Conservation (phyloP, 805 yeast genomes). For the Saccharomycopsis javanensis region DNA sequence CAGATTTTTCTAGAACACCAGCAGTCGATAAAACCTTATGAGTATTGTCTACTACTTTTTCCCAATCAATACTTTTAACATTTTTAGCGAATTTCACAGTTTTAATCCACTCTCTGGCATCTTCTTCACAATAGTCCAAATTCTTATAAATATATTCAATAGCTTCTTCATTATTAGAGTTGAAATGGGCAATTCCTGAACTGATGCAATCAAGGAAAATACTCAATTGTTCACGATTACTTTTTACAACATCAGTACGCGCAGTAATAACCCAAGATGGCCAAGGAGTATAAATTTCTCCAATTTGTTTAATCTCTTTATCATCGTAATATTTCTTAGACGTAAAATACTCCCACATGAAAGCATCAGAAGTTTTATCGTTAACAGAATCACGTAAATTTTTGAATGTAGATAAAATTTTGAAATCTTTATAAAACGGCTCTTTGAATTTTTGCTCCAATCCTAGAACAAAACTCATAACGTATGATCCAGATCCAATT, state of each 20-base stretch:
- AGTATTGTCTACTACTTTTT: constrained; percentile 44
- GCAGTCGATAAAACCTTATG: constrained; percentile 49
- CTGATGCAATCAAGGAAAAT: constrained; percentile 46
- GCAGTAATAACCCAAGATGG: constrained; percentile 84
- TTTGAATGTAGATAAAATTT: constrained; percentile 55
- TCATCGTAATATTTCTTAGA: constrained; percentile 75
- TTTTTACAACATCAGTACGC: constrained; percentile 30
- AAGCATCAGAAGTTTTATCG: constrained; percentile 54
- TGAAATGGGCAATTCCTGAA: constrained; percentile 61
- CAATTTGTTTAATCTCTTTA: constrained; percentile 71
- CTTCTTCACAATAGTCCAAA: constrained; percentile 67
- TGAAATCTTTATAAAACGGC: constrained; percentile 45
- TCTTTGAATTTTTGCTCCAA: constrained; percentile 42
- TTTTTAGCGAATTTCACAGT: constrained; percentile 56
- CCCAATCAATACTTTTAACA: constrained; percentile 40
- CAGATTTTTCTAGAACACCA: constrained; percentile 37
- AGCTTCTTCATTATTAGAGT: constrained; percentile 51
- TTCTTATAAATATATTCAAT: constrained; percentile 52
- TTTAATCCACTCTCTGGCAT: constrained; percentile 73
- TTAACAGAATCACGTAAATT: constrained; percentile 78
- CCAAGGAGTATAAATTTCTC: constrained; percentile 93
- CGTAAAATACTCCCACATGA: constrained; percentile 95
- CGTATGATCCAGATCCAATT: constrained; percentile 86
- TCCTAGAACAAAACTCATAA: constrained; percentile 82
- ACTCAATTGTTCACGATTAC: constrained; percentile 24